Evolutionary conservation across 208 protist genomes (phyloP).

Genomic region (Endotrypanum monterogeii): DNA sequence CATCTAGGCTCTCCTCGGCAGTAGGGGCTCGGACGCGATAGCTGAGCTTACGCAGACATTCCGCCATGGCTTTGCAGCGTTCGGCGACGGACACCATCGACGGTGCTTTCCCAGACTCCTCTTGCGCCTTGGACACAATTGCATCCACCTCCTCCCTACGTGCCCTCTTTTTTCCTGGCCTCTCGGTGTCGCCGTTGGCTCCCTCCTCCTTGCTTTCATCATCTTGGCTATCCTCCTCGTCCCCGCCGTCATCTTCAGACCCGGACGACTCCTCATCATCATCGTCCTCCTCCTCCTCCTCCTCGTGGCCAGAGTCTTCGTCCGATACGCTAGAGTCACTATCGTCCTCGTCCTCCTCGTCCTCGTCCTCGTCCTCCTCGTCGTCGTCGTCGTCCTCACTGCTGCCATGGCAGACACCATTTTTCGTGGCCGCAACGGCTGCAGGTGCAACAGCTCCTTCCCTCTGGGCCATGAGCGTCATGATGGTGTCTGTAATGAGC

Average conservation of each 20-base stretch:
- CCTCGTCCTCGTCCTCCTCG: background rate
- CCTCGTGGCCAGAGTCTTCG: slow-evolving; percentile 31
- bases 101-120: background rate
- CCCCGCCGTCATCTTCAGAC: slow-evolving; percentile 34
- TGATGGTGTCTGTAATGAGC: slow-evolving; percentile 58
- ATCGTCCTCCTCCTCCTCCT: slow-evolving; percentile 43
- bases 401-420: background rate
- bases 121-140: slow-evolving; percentile 1
- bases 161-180: slow-evolving; percentile 48
- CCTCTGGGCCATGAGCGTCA: slow-evolving; percentile 36
- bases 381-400: slow-evolving; percentile 29
- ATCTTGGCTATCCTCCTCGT: slow-evolving; percentile 45
- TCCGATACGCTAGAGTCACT: slow-evolving; percentile 23
- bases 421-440: background rate
- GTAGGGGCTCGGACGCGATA: slow-evolving; percentile 58
- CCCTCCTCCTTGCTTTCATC: slow-evolving; percentile 31
- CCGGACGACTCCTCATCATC: slow-evolving; percentile 37
- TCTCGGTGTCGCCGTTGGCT: slow-evolving; percentile 22
- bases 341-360: slow-evolving; percentile 26
- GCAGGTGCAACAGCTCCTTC: slow-evolving; percentile 3
- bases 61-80: slow-evolving; percentile 74
- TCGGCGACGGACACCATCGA: slow-evolving; percentile 31
- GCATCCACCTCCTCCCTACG: slow-evolving; percentile 35
- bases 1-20: slow-evolving; percentile 52
- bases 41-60: slow-evolving; percentile 65